A percentile compares a stretch with the other conserved stretches of the same genome.
Conservation (phyloP, 305 asterid genomes). For the Rubia tinctorum region DNA sequence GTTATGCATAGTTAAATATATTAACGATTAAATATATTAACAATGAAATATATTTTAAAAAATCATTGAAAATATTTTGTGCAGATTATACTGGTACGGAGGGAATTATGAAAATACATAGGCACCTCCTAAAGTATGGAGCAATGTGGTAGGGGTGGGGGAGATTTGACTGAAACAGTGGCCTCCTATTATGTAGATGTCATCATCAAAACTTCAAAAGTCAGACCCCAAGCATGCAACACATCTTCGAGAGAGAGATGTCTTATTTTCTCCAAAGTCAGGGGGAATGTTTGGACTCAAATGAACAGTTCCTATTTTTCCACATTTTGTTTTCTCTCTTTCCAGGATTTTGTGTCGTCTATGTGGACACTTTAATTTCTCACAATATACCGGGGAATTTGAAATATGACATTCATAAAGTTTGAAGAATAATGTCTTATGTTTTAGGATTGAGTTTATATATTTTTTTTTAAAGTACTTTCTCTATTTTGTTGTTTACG, state of each 20-base stretch:
- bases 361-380: background rate
- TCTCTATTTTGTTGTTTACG: too few species aligned
- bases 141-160: constrained; percentile 1
- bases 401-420: too few species aligned
- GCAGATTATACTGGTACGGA: too few species aligned
- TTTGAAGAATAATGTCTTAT: too few species aligned
- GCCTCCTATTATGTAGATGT: background rate
- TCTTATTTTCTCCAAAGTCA: constrained; percentile 10
- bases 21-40: too few species aligned
- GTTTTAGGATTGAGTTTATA: too few species aligned
- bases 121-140: background rate
- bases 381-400: too few species aligned
- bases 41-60: too few species aligned
- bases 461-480: too few species aligned
- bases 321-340: background rate
- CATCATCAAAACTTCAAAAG: constrained; percentile 16
- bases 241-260: background rate
- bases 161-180: constrained; percentile 7
- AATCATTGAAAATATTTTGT: too few species aligned
- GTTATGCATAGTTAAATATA: too few species aligned
- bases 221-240: constrained; percentile 4
- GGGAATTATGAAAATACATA: background rate
- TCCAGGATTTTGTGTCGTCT: background rate
- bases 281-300: constrained; percentile 15
- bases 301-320: background rate